Percentiles rank a stretch among this genome's conserved stretches.
Conservation (phyloP, 2,329 filamentous ascomycete species). For the Gaeumannomyces sp. region DNA sequence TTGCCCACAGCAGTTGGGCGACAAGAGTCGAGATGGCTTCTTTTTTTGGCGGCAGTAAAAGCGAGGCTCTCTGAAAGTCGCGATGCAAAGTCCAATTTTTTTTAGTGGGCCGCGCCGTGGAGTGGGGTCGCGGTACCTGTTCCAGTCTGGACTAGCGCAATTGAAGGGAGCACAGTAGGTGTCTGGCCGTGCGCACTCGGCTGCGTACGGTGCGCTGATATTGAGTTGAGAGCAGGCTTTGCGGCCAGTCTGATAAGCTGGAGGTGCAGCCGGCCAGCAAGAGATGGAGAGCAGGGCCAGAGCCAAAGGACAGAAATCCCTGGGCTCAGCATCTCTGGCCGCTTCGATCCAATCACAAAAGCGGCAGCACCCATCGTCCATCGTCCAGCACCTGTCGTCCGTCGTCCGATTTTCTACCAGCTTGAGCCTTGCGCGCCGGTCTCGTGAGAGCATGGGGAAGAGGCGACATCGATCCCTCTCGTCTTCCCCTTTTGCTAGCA, state of each 20-base stretch:
- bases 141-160: not conserved
- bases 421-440: not conserved
- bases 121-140: not conserved
- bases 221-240: no score
- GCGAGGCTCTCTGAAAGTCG: not conserved
- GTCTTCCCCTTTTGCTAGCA: not conserved
- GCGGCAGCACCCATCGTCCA: not conserved
- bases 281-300: no score
- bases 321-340: not conserved
- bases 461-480: not conserved
- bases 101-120: slow-evolving; percentile 2
- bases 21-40: slow-evolving; percentile 3
- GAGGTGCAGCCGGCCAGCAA: no score
- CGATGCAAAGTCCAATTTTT: slow-evolving; percentile 2
- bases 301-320: not conserved
- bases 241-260: no score
- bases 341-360: not conserved
- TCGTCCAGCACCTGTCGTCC: no score
- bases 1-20: not conserved
- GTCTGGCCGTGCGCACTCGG: no score
- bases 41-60: slow-evolving; percentile 2
- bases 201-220: no score
- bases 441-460: not conserved
- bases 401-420: not conserved
- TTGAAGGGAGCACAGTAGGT: not conserved